Evolutionary conservation across 2,329 filamentous ascomycete species (phyloP).

Genomic region (Colletotrichum echinochloae): DNA sequence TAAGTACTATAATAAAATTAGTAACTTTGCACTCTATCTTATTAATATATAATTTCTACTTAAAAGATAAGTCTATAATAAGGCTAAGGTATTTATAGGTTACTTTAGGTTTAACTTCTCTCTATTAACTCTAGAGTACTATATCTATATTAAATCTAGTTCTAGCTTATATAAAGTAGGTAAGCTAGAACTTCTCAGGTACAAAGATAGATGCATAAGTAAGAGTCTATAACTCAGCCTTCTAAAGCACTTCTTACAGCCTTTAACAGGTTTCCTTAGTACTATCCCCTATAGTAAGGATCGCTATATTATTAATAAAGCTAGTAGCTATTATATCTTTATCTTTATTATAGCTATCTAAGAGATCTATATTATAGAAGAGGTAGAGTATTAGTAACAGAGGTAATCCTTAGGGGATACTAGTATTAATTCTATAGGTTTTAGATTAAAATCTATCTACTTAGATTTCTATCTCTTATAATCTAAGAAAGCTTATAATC

Average conservation of each 20-base stretch:
- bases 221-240: constrained; percentile 40
- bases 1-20: constrained; percentile 43
- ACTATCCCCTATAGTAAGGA: constrained; percentile 36
- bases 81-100: constrained; percentile 44
- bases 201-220: constrained; percentile 43
- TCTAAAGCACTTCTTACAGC: constrained; percentile 38
- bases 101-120: constrained; percentile 18
- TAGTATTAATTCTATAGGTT: constrained; percentile 28
- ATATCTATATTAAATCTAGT: constrained; percentile 39
- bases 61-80: constrained; percentile 43
- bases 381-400: constrained; percentile 46
- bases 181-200: constrained; percentile 44
- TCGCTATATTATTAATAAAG: constrained; percentile 38
- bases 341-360: constrained; percentile 39
- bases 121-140: constrained; percentile 33
- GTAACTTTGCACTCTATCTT: constrained; percentile 42
- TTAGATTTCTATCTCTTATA: background rate
- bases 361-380: constrained; percentile 46
- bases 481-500: constrained; percentile 8
- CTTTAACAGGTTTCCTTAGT: constrained; percentile 40
- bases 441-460: background rate
- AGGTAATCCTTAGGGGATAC: constrained; percentile 44
- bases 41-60: constrained; percentile 43
- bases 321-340: constrained; percentile 32
- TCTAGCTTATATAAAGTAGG: constrained; percentile 42